Evolutionary conservation across 371 early-diverging fungal genomes (phyloP), one percentile per base, ranked within the genome.

Genomic region (Mucor velutinosus): DNA sequence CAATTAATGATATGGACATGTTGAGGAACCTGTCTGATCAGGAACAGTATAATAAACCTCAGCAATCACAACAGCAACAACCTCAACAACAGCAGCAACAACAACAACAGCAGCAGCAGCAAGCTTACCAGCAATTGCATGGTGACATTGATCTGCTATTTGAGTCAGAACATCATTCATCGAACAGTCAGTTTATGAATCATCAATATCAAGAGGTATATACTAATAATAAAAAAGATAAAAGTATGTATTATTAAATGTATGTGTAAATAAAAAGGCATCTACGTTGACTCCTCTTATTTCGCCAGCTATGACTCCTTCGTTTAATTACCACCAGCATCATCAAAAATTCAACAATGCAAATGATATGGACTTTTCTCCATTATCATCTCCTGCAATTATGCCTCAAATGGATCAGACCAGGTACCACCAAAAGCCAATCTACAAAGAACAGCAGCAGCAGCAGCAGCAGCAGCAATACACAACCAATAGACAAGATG

Each of bases 241-340:
- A 63, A 47, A 47, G 59, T 59, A 56, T 53, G 59, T 64, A 61
- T 63, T 8, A 68, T 58, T 45, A 29, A 37, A 53, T 53, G 23
- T 53, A 14, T 51, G 23, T 53, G 23, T 25, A 53, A 11, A 53
- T 53, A 21, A 53, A 51, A 53, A 53, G 53, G 53, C 27, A 23
- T 10, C 14, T 27, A 78, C 81, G 58, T 71, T 82, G 29, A 87
- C 88, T 11, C 89, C 89, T 7, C 74, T 89, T 51, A 84, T 89
- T 53, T 89, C 89, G 10, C 89, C 89, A 14, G 87, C 86, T 23
- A 86, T 86, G 80, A 89, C 87, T 14, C 89, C 89, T 30, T 87
- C 87, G 19, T 73, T 71, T 33, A 57, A 56, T 30, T 71, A 69
- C 29, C 67, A 59, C 76, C 45, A 72, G 79, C 71, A 75, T 51